These are phyloP conservation scores for Turritis glabra DNA, from an alignment of 345 rosid species.

Conservation along the genomic window DNA sequence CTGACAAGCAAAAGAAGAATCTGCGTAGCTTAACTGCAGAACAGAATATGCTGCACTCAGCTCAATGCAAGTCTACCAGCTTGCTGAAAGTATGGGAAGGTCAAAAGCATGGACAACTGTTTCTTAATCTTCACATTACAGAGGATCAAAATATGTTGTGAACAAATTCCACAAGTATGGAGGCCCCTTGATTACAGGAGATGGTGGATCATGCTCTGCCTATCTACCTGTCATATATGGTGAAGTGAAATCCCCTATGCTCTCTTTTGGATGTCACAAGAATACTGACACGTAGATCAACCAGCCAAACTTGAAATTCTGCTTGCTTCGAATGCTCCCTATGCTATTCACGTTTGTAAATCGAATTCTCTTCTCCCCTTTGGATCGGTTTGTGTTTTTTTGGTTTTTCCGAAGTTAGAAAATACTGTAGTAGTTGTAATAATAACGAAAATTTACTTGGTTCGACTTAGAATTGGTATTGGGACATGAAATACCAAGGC, in stretches of 20 bases:
- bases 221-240: neutral
- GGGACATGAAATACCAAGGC: too few species aligned
- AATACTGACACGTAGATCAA: neutral
- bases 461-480: too few species aligned
- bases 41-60: conserved; percentile 1
- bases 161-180: neutral
- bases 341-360: neutral
- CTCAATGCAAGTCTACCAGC: neutral
- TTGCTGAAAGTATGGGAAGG: neutral
- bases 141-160: neutral
- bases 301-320: neutral
- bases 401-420: too few species aligned
- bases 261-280: neutral
- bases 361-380: too few species aligned
- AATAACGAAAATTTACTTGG: too few species aligned
- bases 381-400: too few species aligned
- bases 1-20: neutral
- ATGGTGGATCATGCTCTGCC: neutral
- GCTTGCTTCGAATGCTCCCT: neutral
- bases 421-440: too few species aligned
- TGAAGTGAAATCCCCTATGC: neutral
- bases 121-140: neutral
- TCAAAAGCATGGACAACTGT: neutral
- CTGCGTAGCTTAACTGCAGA: neutral
- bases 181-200: neutral